Base-by-base conservation (phyloP, 2,329 filamentous ascomycete species). In the Colletotrichum tropicale region DNA sequence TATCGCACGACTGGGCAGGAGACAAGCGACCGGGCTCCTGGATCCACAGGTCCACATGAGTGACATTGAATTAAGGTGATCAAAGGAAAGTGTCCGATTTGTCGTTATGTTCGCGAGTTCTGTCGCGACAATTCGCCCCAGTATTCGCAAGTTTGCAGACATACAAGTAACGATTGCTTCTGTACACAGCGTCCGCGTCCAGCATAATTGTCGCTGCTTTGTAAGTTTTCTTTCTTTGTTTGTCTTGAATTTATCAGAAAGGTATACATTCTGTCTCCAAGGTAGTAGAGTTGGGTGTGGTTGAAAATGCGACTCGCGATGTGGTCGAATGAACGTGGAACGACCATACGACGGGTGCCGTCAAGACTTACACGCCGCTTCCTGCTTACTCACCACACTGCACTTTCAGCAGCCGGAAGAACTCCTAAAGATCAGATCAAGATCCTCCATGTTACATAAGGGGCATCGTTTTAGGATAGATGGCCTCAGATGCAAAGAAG, bases 61-160 rank as follows among this genome's bases (percentile, higher is more conserved):
- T 21, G 26, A 62, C n/a, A 12, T 36, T 24, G 30, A 36, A 8
- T 62, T 36, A 62, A 62, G 58, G 55, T 58, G 2, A 28, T 28
- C 0, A 3, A 16, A 52, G 43, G 0, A 52, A 13, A 52, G 0
- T 5, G 5, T 21, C n/a, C 43, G 43, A 21, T 52, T 52, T 52
- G 43, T 24, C 4, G 10, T 0, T 13, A 52, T 5, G 43, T 21
- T 4, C 4, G 12, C 4, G 43, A 52, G 43, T 3, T 18, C 6
- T 58, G 21, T 28, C 24, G 55, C 8, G 55, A 58, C 12, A 1
- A 24, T 3, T 52, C 43, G 6, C 43, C 4, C 43, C 1, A 52
- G 34, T 8, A 36, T 36, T 16, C 7, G 34, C 34, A 36, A 36
- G 34, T 36, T 36, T 16, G 15, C 34, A 36, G 15, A 36, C 34